Percentiles rank a stretch among this genome's conserved stretches.
phyloP scores from a whole-genome alignment of 2,329 filamentous ascomycete genomes.

The Emydomyces testavorans region DNA sequence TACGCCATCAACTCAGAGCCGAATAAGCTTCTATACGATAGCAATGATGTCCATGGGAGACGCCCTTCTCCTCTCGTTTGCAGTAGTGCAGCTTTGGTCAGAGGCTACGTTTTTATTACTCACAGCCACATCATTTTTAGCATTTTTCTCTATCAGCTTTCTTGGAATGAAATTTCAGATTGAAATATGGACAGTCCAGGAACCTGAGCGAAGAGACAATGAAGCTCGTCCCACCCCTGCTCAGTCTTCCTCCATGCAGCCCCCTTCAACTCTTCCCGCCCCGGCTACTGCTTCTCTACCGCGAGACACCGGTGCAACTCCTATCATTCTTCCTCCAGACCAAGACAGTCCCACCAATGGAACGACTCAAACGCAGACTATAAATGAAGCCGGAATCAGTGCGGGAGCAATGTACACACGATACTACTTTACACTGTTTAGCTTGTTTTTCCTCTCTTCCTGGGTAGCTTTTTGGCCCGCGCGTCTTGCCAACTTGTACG shows the following conservation, averaged over 20 bases:
- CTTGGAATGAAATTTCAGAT: slow-evolving; percentile 55
- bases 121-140: slow-evolving; percentile 46
- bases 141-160: slow-evolving; percentile 49
- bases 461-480: slow-evolving; percentile 48
- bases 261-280: slow-evolving; percentile 19
- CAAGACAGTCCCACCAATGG: slow-evolving; percentile 41
- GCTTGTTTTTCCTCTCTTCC: slow-evolving; percentile 47
- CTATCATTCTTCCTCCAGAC: slow-evolving; percentile 49
- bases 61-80: slow-evolving; percentile 46
- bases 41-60: slow-evolving; percentile 51
- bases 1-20: slow-evolving; percentile 52
- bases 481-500: slow-evolving; percentile 43
- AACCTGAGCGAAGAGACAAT: slow-evolving; percentile 30
- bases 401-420: slow-evolving; percentile 50
- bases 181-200: slow-evolving; percentile 56
- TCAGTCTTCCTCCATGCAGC: neutral
- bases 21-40: slow-evolving; percentile 54
- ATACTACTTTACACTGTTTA: slow-evolving; percentile 50
- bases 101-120: slow-evolving; percentile 46
- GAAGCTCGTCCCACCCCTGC: slow-evolving; percentile 15
- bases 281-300: slow-evolving; percentile 40
- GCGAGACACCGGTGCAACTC: slow-evolving; percentile 40
- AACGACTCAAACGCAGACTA: slow-evolving; percentile 23
- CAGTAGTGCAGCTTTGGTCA: slow-evolving; percentile 46
- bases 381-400: slow-evolving; percentile 30